Conservation (phyloP, 1,139 yeast genomes). For the Yamadazyma taylorii region DNA sequence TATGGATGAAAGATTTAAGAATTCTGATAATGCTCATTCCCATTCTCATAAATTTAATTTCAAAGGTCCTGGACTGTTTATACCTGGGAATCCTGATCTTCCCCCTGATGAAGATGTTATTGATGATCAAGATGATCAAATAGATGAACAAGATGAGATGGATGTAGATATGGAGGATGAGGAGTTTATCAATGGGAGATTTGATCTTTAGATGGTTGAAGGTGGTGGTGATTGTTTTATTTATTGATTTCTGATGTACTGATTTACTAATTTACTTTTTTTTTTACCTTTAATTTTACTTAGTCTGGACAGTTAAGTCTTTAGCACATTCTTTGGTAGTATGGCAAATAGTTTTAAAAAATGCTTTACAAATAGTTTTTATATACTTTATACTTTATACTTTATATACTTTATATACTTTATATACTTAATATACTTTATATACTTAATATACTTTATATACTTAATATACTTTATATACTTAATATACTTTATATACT, state of each 20-base stretch:
- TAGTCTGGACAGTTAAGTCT: no score
- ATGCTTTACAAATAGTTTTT: no score
- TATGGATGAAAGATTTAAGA: slow-evolving; percentile 75
- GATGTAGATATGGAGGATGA: slow-evolving; percentile 58
- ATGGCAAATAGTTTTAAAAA: no score
- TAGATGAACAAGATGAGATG: slow-evolving; percentile 55
- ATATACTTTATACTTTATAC: no score
- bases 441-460: no score
- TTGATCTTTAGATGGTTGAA: slow-evolving; percentile 56
- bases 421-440: no score
- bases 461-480: no score
- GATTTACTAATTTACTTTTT: neutral
- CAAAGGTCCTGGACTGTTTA: slow-evolving; percentile 67
- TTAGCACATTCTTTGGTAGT: no score
- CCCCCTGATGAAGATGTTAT: slow-evolving; percentile 85
- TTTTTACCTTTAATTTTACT: neutral
- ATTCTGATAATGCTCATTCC: slow-evolving; percentile 17
- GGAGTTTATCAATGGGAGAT: slow-evolving; percentile 87
- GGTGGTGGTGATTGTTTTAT: neutral
- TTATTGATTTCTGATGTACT: no score
- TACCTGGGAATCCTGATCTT: slow-evolving; percentile 74
- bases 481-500: no score
- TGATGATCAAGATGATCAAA: slow-evolving; percentile 59
- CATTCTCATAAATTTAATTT: slow-evolving; percentile 47
- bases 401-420: no score